These are phyloP conservation scores for Diplosphaera chodatii DNA, from an alignment of 139 green algal species.

Conservation along the genomic window DNA sequence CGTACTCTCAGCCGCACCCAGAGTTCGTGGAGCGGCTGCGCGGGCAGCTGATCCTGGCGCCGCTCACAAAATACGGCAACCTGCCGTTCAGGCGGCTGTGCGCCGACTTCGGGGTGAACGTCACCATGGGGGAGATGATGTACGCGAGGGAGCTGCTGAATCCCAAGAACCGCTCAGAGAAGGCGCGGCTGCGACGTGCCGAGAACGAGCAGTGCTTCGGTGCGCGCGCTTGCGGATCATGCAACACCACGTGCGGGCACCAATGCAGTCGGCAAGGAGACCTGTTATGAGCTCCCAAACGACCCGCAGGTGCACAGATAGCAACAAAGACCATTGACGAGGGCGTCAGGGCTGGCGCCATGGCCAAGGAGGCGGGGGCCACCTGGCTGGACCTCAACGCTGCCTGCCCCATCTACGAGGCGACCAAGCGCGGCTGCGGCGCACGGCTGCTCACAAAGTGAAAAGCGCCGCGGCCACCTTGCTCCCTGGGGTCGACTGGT, in stretches of 20 bases:
- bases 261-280: too few species aligned
- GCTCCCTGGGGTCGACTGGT: too few species aligned
- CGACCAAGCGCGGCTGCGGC: constrained; percentile 63
- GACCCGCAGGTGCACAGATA: constrained; percentile 53
- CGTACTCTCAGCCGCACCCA: constrained; percentile 16
- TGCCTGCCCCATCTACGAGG: constrained; percentile 82
- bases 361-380: constrained; percentile 57
- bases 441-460: constrained; percentile 52
- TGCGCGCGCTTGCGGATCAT: too few species aligned
- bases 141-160: constrained; percentile 35
- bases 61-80: constrained; percentile 60
- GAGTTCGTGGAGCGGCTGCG: constrained; percentile 28
- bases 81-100: constrained; percentile 73
- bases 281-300: too few species aligned
- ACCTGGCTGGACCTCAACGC: constrained; percentile 81
- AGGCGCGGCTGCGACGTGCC: constrained; percentile 33
- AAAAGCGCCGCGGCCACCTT: too few species aligned
- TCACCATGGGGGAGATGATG: constrained; percentile 77
- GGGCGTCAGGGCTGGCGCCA: constrained; percentile 45
- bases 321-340: constrained; percentile 76
- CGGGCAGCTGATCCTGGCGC: constrained; percentile 58
- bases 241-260: too few species aligned
- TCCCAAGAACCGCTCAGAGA: constrained; percentile 34
- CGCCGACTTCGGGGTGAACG: constrained; percentile 53
- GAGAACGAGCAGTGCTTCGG: constrained; percentile 49